Base-by-base conservation (phyloP, 805 yeast species). In the Saturnispora diversa region DNA sequence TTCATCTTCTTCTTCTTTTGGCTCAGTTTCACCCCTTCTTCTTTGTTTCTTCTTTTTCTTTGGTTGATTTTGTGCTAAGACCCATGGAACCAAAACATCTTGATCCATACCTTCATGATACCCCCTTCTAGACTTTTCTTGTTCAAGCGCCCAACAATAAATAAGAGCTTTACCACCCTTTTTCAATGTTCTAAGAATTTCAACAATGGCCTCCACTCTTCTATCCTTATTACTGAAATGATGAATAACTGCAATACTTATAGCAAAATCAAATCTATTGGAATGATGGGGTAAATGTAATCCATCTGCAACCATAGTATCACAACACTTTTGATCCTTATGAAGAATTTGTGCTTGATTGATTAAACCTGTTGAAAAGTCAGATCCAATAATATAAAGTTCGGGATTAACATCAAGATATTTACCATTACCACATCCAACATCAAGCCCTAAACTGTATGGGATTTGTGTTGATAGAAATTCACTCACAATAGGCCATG, bases 381-480 rank as follows among this genome's bases (percentile, higher is more conserved):
- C 90, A 40, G 70, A 75, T 29, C 96, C 97, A 13, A 90, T 58
- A 22, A 88, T 69, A 52, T 59, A 80, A 3, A 90, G 58, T 33
- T 81, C 69, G 7, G 71, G 66, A 58, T 90, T 88, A 10, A 87
- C 72, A 2, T 72, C 72, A 30, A 90, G 59, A 56, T 92, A 92
- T 56, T 92, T 92, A 2, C 98, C 98, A 58, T 92, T 92, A 3
- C 98, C 98, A 59, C 97, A 90, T 0, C 98, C 98, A 16, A 90
- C 85, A 62, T 92, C 98, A 22, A 87, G 68, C 1, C 98, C 98
- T 1, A 90, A 46, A 1, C 80, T 63, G 31, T 85, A 81, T 5
- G 63, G 62, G 0, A 56, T 44, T 50, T 74, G 72, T 1, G 59
- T 50, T 9, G 50, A 54, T 33, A 92, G 61, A 54, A 82, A 92